Conservation (phyloP, 306 rosid species). For the Rosa chinensis region DNA sequence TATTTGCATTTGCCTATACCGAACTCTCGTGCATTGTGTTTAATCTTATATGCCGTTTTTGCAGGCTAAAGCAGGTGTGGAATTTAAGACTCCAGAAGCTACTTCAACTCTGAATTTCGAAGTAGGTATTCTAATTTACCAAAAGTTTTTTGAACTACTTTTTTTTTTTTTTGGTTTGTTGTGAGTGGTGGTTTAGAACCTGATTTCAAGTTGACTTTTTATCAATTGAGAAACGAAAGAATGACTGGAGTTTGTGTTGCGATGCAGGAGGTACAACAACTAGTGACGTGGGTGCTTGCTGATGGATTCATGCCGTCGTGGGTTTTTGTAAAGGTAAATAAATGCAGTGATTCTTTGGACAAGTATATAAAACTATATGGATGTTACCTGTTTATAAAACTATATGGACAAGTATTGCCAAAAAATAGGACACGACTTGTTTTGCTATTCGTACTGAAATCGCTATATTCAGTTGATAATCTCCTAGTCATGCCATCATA, state of each 20-base stretch:
- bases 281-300: slow-evolving; percentile 92
- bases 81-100: slow-evolving; percentile 65
- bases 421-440: too few species aligned
- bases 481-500: background rate
- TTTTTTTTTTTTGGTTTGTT: too few species aligned
- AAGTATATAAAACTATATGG: background rate
- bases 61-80: slow-evolving; percentile 86
- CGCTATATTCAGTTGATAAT: slow-evolving; percentile 7
- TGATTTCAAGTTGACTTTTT: slow-evolving; percentile 5
- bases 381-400: background rate
- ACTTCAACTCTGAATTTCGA: slow-evolving; percentile 67
- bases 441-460: background rate
- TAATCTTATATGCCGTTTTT: slow-evolving; percentile 16
- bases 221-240: background rate
- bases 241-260: slow-evolving; percentile 16
- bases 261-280: slow-evolving; percentile 88
- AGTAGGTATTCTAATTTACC: slow-evolving; percentile 40
- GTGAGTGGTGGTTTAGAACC: background rate
- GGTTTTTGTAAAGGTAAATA: slow-evolving; percentile 80
- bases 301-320: slow-evolving; percentile 96
- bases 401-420: too few species aligned
- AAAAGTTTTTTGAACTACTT: slow-evolving; percentile 1
- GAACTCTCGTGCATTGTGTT: background rate
- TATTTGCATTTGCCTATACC: background rate
- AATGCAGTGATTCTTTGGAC: background rate